Evolutionary conservation across 108 stramenopile genomes (phyloP).

Genomic region (Skeletonema marinoi): DNA sequence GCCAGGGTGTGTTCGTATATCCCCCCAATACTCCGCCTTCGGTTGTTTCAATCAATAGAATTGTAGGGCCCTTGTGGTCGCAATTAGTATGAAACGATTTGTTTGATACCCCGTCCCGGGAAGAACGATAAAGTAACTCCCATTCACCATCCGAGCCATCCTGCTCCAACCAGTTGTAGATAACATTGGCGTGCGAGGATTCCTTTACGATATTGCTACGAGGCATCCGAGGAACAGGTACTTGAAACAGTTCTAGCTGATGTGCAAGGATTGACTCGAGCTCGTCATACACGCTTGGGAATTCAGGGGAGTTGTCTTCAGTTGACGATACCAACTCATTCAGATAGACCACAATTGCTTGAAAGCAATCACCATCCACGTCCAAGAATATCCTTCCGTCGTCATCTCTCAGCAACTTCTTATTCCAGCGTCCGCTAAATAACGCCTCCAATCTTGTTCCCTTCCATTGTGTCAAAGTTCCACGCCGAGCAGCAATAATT

Average conservation of each 20-base stretch:
- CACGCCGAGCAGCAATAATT: neutral
- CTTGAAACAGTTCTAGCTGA: neutral
- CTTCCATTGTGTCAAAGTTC: neutral
- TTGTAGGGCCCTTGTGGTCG: neutral
- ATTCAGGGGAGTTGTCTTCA: neutral
- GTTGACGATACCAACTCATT: neutral
- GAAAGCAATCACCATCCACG: neutral
- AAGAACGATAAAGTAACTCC: neutral
- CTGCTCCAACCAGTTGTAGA: neutral
- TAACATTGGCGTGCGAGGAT: neutral
- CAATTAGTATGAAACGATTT: neutral
- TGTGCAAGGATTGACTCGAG: neutral
- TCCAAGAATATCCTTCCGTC: constrained; percentile 11
- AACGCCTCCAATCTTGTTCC: constrained; percentile 7
- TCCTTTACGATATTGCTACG: neutral
- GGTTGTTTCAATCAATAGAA: neutral
- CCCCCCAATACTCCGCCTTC: neutral
- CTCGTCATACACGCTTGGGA: neutral
- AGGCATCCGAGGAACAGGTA: neutral
- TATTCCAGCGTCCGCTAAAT: constrained; percentile 7
- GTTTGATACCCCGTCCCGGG: neutral
- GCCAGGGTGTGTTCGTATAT: neutral
- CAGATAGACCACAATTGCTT: constrained; percentile 6
- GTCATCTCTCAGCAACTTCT: constrained; percentile 1
- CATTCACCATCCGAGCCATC: neutral